These are phyloP conservation scores for Kodamaea fukazawae DNA, from an alignment of 805 yeast species.

Conservation along the genomic window DNA sequence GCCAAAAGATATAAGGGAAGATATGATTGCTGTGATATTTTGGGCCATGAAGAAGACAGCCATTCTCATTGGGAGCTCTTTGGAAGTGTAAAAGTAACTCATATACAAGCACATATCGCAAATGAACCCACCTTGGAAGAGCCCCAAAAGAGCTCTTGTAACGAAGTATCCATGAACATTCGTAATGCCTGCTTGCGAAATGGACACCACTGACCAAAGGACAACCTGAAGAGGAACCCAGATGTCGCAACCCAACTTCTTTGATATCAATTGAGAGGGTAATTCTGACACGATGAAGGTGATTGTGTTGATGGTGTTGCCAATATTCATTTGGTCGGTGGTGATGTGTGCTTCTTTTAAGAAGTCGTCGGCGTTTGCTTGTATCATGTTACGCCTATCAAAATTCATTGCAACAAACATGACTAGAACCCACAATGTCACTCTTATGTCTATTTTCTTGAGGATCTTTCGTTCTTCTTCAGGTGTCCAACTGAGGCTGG, in stretches of 20 bases:
- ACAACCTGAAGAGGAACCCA: slow-evolving; percentile 25
- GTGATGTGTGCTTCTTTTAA: slow-evolving; percentile 19
- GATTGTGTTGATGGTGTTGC: slow-evolving; percentile 21
- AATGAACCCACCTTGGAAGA: slow-evolving; percentile 37
- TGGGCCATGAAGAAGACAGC: slow-evolving; percentile 60
- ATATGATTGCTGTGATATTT: slow-evolving; percentile 44
- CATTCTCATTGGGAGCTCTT: slow-evolving; percentile 57
- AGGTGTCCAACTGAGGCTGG: slow-evolving; percentile 39
- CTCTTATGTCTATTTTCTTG: slow-evolving; percentile 21
- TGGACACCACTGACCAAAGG: slow-evolving; percentile 23
- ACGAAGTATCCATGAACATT: slow-evolving; percentile 17
- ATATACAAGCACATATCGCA: slow-evolving; percentile 63
- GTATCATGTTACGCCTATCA: slow-evolving; percentile 23
- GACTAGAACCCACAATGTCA: slow-evolving; percentile 21
- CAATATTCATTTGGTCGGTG: slow-evolving; percentile 24
- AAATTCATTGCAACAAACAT: slow-evolving; percentile 23
- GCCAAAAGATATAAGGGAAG: slow-evolving; percentile 52
- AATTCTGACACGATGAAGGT: slow-evolving; percentile 23
- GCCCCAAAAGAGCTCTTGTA: slow-evolving; percentile 23
- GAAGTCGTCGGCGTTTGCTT: slow-evolving; percentile 25
- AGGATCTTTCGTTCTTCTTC: slow-evolving; percentile 21
- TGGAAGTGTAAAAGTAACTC: slow-evolving; percentile 60
- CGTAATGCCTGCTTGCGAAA: slow-evolving; percentile 19
- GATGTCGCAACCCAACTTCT: slow-evolving; percentile 24
- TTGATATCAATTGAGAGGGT: slow-evolving; percentile 26